phyloP scores from a whole-genome alignment of 2,329 filamentous ascomycete genomes.

The Neonectria magnoliae region DNA sequence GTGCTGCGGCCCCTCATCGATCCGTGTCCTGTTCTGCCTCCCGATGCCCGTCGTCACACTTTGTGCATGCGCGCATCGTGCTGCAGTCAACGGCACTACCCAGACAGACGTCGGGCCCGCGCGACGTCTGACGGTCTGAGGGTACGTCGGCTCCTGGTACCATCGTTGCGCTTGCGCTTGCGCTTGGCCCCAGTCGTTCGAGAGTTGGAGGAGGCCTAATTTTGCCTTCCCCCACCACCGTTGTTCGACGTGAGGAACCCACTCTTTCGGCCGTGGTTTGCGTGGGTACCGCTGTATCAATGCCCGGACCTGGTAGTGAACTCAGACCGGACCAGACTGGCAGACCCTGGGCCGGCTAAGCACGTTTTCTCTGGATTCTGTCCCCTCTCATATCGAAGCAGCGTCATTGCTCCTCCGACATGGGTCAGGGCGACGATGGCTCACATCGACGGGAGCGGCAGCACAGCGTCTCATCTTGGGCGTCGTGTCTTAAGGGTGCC shows the following conservation, averaged over 20 bases:
- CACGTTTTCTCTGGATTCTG: conserved; percentile 16
- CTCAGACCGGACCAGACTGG: conserved; percentile 14
- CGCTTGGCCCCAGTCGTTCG: conserved; percentile 34
- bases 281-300: conserved; percentile 25
- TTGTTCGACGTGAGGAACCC: conserved; percentile 28
- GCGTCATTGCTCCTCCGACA: conserved; percentile 28
- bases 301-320: conserved; percentile 35
- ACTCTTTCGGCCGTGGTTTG: conserved; percentile 28
- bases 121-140: conserved; percentile 16
- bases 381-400: conserved; percentile 21
- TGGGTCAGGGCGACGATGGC: conserved; percentile 22
- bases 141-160: conserved; percentile 41
- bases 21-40: conserved; percentile 8
- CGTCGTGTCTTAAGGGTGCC: conserved; percentile 26
- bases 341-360: conserved; percentile 8
- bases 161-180: conserved; percentile 23
- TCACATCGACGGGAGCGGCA: conserved; percentile 14
- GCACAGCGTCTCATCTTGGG: conserved; percentile 31
- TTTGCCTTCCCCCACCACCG: conserved; percentile 22
- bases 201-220: conserved; percentile 31
- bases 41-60: neutral
- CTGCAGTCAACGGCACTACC: too few relatives aligned
- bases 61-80: neutral
- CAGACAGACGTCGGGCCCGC: conserved; percentile 9
- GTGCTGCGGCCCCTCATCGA: conserved; percentile 1